Evolutionary conservation across 352 stramenopile genomes (phyloP), one percentile per base, ranked within the genome.

Genomic region (Pythium monospermum): DNA sequence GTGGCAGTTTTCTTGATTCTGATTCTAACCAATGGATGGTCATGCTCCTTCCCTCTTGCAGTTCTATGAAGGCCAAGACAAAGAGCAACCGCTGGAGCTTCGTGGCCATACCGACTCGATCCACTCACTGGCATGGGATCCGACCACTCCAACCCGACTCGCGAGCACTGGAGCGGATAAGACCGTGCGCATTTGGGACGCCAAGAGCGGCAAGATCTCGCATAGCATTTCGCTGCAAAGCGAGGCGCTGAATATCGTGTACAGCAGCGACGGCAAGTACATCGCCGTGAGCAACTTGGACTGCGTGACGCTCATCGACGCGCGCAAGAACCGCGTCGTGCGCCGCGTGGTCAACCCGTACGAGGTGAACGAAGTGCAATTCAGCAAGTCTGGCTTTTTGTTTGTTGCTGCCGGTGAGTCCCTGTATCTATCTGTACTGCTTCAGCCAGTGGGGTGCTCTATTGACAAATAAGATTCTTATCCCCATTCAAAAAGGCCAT

Each of bases 101-200:
- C 57, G 77, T 15, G 83, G 83, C 13, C 83, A 94, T 68, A 82
- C 68, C 11, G 83, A 94, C 49, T 66, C 78, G 19, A 67, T 94
- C 28, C 52, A 78, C 49, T 87, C 82, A 28, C 52, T 94, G 13
- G 69, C 72, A 16, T 94, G 83, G 83, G 79, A 91, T 37, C 83
- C 83, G 18, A 87, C 76, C 44, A 64, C 59, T 38, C 68, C 75
- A 18, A 55, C 77, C 6, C 74, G 73, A 4, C 49, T 94, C 18
- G 80, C 80, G 26, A 91, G 74, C 60, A 85, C 83, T 1, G 73
- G 73, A 18, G 61, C 68, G 23, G 83, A 94, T 70, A 91, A 91
- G 69, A 90, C 78, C 1, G 81, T 94, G 51, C 83, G 83, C 55
- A 72, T 91, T 33, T 94, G 83, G 83, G 78, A 94, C 64, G 53